Evolutionary conservation across 495 filamentous ascomycete genomes (phyloP), one percentile per base, ranked within the genome.

Genomic region (Lepidopterella palustris): DNA sequence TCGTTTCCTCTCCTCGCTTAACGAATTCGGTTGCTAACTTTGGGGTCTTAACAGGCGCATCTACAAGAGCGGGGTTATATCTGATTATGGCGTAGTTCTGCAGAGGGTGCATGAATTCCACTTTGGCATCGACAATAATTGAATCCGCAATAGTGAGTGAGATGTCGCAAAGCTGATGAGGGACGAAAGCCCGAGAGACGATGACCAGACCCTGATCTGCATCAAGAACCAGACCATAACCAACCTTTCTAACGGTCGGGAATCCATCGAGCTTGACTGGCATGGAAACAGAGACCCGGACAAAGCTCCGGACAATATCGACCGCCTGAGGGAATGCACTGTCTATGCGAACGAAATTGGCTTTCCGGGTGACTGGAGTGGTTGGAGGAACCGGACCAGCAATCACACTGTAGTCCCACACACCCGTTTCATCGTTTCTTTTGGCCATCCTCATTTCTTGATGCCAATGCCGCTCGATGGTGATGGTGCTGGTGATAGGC

Each of bases 191-290:
- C 71, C 93, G 77, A 9, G 91, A 96, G 31, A 97, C 90, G 20
- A 96, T 82, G 13, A 97, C 95, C 50, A 97, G 79, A 13, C 93
- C 93, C 77, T 96, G 90, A 45, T 93, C 90, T 0, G 93, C 93
- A 71, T 98, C 92, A 49, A 97, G 86, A 9, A 98, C 93, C 28
- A 98, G 75, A 1, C 93, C 93, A 78, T 93, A 95, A 11, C 93
- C 93, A 69, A 90, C 91, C 77, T 96, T 96, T 40, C 88, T 80
- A 42, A 90, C 84, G 68, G 89, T 86, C 0, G 93, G 95, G 68
- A 95, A 98, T 29, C 93, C 93, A 70, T 98, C 95, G 2, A 98
- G 80, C 74, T 97, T 97, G 58, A 97, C 72, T 1, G 93, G 93
- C 86, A 97, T 90, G 21, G 84, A 86, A 62, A 91, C 96, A n/a